Conservation (phyloP, 306 rosid genomes). For the Oxytropis ochrocephala region DNA sequence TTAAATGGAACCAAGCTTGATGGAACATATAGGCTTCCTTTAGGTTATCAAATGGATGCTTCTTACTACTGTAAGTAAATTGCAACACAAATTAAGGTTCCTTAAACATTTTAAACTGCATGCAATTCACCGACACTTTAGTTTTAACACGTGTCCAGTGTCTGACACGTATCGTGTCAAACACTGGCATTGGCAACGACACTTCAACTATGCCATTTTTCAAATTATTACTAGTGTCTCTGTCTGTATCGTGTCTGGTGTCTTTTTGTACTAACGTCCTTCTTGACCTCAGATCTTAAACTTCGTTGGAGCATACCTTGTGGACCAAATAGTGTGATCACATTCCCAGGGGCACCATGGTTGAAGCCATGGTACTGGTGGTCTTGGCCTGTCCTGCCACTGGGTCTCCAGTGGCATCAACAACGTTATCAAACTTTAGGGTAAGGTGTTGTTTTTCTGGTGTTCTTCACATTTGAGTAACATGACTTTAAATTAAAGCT, state of each 20-base stretch:
- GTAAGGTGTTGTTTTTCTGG: too few relatives aligned
- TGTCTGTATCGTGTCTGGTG: too few relatives aligned
- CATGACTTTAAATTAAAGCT: too few relatives aligned
- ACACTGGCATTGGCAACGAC: too few relatives aligned
- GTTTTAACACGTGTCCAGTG: too few relatives aligned
- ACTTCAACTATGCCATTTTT: too few relatives aligned
- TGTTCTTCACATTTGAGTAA: too few relatives aligned
- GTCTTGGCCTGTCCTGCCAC: constrained; percentile 96
- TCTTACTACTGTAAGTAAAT: constrained; percentile 73
- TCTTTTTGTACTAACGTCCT: background rate
- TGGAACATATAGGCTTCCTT: constrained; percentile 83
- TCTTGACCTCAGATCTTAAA: constrained; percentile 49
- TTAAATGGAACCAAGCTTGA: constrained; percentile 58
- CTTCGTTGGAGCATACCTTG: constrained; percentile 94
- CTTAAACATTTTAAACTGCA: background rate
- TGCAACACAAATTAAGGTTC: background rate
- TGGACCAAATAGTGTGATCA: constrained; percentile 93
- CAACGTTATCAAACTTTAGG: constrained; percentile 66
- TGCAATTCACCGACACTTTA: too few relatives aligned
- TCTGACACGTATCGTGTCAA: too few relatives aligned
- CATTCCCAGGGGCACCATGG: constrained; percentile 92
- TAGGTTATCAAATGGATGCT: constrained; percentile 99
- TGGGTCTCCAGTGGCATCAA: constrained; percentile 87
- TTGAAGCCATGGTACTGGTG: constrained; percentile 99
- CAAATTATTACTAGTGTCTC: too few relatives aligned